Conservation (phyloP, 495 filamentous ascomycete species). For the Neurospora sp. region DNA sequence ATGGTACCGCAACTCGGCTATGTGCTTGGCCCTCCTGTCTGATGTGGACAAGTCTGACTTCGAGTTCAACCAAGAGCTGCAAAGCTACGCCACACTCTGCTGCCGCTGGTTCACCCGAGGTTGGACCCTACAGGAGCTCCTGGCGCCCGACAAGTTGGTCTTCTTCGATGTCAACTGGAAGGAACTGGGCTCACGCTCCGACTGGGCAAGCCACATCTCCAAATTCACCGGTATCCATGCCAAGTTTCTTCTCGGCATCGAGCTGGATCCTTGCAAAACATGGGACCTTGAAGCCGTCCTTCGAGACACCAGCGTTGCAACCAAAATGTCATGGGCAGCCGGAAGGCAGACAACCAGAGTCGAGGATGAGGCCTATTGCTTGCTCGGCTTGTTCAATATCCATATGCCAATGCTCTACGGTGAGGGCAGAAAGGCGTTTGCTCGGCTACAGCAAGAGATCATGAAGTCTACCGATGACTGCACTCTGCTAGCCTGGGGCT, state of each 20-base stretch:
- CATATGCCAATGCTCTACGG: constrained; percentile 33
- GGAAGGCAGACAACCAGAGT: constrained; percentile 12
- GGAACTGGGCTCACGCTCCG: background rate
- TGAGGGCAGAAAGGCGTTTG: constrained; percentile 22
- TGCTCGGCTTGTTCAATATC: constrained; percentile 27
- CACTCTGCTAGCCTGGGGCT: constrained; percentile 1
- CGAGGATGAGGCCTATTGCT: constrained; percentile 30
- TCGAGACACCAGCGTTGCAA: constrained; percentile 12
- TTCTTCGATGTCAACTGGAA: constrained; percentile 27
- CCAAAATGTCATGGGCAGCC: constrained; percentile 30
- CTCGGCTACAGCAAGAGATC: constrained; percentile 23
- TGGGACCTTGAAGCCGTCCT: background rate
- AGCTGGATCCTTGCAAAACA: constrained; percentile 2
- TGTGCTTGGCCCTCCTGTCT: constrained; percentile 26
- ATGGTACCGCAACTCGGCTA: constrained; percentile 21
- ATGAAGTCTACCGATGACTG: constrained; percentile 21
- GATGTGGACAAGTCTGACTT: background rate
- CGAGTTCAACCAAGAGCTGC: accelerated
- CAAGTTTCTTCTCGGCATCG: constrained; percentile 2
- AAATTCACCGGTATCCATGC: background rate
- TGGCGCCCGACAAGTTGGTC: constrained; percentile 18
- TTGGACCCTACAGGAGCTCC: constrained; percentile 35
- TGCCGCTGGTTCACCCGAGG: constrained; percentile 32
- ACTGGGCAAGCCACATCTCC: background rate
- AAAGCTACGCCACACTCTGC: background rate